phyloP scores from a whole-genome alignment of 2,329 filamentous ascomycete genomes.

The Ophiostoma perfectum region DNA sequence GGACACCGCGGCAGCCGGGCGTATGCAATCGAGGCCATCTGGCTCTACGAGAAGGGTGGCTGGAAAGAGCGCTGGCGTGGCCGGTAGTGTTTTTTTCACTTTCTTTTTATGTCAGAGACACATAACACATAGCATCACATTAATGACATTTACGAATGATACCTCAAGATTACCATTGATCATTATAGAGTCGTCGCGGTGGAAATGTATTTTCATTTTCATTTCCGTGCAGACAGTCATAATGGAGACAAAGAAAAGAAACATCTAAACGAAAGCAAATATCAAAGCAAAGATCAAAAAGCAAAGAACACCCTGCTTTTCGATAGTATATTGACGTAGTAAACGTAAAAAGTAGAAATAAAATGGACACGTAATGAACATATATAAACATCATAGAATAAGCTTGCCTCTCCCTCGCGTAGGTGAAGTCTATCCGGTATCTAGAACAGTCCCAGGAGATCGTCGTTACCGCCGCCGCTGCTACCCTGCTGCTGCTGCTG shows the following conservation, averaged over 20 bases:
- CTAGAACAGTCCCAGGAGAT: conserved; percentile 55
- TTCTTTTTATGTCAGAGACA: too few species aligned
- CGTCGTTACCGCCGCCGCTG: conserved; percentile 45
- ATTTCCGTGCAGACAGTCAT: background rate
- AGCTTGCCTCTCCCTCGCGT: too few species aligned
- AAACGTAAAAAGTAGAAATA: background rate
- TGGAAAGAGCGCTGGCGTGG: conserved; percentile 61
- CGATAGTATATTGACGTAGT: background rate
- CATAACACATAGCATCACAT: background rate
- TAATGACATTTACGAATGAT: conserved; percentile 7
- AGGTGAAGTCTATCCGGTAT: conserved; percentile 18
- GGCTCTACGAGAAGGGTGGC: conserved; percentile 70
- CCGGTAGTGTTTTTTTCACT: conserved; percentile 9
- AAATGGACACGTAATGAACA: background rate
- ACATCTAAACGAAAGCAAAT: background rate
- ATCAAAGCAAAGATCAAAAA: conserved; percentile 15
- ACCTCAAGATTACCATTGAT: background rate
- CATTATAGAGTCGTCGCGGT: background rate
- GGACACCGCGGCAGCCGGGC: conserved; percentile 75
- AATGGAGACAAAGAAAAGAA: background rate
- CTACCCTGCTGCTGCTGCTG: conserved; percentile 38
- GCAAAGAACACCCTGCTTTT: conserved; percentile 11
- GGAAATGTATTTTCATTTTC: background rate
- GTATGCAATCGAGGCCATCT: conserved; percentile 84
- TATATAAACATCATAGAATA: background rate